Conservation (phyloP, 768 basidiomycete species). For the Pisolithus microcarpus region DNA sequence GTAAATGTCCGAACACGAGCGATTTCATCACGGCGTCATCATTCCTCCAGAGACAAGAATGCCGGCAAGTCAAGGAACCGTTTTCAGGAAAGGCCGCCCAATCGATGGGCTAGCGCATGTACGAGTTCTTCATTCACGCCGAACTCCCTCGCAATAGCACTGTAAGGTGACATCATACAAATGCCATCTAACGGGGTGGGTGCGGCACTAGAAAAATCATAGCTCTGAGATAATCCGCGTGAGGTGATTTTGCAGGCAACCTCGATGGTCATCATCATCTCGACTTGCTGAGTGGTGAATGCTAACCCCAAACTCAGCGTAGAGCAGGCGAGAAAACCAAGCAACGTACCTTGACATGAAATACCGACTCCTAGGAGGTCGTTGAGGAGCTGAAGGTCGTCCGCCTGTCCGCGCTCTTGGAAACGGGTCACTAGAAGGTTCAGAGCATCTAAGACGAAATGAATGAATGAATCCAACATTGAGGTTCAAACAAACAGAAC, state of each 20-base stretch:
- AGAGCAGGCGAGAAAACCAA: neutral
- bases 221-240: slow-evolving; percentile 4
- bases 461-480: slow-evolving; percentile 18
- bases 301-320: slow-evolving; percentile 31
- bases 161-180: slow-evolving; percentile 25
- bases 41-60: slow-evolving; percentile 1
- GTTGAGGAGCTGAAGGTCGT: slow-evolving; percentile 38
- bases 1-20: slow-evolving; percentile 1
- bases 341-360: slow-evolving; percentile 48
- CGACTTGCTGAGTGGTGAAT: slow-evolving; percentile 56
- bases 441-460: slow-evolving; percentile 36
- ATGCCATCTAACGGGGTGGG: slow-evolving; percentile 18
- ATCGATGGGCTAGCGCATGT: slow-evolving; percentile 58
- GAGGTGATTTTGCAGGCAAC: slow-evolving; percentile 22
- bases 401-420: slow-evolving; percentile 26
- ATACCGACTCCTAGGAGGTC: slow-evolving; percentile 40
- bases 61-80: neutral
- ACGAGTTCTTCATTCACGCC: slow-evolving; percentile 65
- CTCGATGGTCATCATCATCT: slow-evolving; percentile 39
- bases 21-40: slow-evolving; percentile 15
- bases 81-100: slow-evolving; percentile 26
- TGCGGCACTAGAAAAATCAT: slow-evolving; percentile 6
- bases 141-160: slow-evolving; percentile 64
- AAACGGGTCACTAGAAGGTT: slow-evolving; percentile 52
- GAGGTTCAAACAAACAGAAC: slow-evolving; percentile 1